phyloP scores from a whole-genome alignment of 345 rosid genomes.

The Salix dunnii region DNA sequence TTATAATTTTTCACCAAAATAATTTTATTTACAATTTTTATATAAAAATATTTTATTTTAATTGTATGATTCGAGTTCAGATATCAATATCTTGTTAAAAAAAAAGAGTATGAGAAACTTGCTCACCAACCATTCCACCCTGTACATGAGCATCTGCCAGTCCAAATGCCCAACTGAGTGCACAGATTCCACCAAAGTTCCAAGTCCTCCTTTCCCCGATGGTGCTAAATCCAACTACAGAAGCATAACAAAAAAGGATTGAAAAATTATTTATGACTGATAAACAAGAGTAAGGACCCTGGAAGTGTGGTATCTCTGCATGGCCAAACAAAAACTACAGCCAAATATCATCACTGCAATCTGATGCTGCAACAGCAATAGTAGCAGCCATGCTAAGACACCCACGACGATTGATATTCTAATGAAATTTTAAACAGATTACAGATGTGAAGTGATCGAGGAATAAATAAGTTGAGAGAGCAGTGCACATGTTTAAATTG shows the following conservation, averaged over 20 bases:
- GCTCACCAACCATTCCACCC: constrained; percentile 91
- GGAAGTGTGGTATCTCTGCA: constrained; percentile 71
- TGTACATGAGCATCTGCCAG: constrained; percentile 81
- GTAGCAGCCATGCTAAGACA: background rate
- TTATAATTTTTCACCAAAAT: too few relatives aligned
- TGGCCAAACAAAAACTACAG: constrained; percentile 4
- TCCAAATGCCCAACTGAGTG: constrained; percentile 59
- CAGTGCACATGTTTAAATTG: background rate
- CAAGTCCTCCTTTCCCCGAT: constrained; percentile 70
- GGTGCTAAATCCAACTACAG: constrained; percentile 74
- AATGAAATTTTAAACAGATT: too few relatives aligned
- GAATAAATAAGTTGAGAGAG: background rate
- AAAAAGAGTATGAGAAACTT: too few relatives aligned
- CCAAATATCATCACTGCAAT: background rate
- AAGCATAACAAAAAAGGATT: background rate
- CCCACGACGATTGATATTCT: too few relatives aligned
- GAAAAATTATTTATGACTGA: constrained; percentile 25
- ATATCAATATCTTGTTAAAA: too few relatives aligned
- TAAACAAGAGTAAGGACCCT: constrained; percentile 76
- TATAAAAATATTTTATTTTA: too few relatives aligned
- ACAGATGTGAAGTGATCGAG: too few relatives aligned
- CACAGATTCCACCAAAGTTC: constrained; percentile 66
- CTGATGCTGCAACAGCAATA: background rate
- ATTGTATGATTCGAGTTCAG: too few relatives aligned
- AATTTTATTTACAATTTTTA: too few relatives aligned